Base-by-base conservation (phyloP, 331 rosid genomes). In the Acacia concinna region DNA sequence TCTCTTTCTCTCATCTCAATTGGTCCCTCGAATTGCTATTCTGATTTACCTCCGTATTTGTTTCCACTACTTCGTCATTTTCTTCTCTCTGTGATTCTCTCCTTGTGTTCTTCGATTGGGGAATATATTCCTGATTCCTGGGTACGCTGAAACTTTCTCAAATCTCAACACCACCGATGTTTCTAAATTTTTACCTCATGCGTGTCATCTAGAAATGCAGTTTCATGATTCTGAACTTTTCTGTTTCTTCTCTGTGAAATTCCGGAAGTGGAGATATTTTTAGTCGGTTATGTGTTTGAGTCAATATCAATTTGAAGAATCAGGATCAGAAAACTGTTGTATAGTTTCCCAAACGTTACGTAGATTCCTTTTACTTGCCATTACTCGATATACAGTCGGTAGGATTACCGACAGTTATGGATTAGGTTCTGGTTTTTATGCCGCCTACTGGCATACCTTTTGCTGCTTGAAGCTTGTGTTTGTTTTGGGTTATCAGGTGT, bases 171-270 rank as follows among this genome's bases (percentile, higher is more conserved):
- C 54, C 57, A 57, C 77, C 73, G 83, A 62, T 40, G 32, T 37
- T 76, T 23, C 75, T 23, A 30, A 41, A 73, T 69, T 74, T 21
- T 79, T 76, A 75, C 74, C 81, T 27, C 27, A 69, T 71, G 75
- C 74, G 38, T 44, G 54, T 60, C 67, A 43, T 60, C 64, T 70
- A 28, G 70, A 23, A 32, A 54, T 35, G 43, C 60, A 44, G 40
- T 73, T 60, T 1, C 8, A 83, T 81, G 52, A 80, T 83, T 77
- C 79, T 75, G 46, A 40, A 43, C 51, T 74, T 40, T 18, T 52
- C 34, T 54, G 57, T 43, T 44, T 73, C 54, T 71, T 85, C 59
- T 49, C 20, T 65, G 32, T 78, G 88, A 71, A 77, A 84, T 51
- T 76, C 79, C 44, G 46, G 47, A 21, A 35, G 62, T 34, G 44